Base-by-base conservation (phyloP, 2,329 filamentous ascomycete genomes). In the Calonectria henricotiae region DNA sequence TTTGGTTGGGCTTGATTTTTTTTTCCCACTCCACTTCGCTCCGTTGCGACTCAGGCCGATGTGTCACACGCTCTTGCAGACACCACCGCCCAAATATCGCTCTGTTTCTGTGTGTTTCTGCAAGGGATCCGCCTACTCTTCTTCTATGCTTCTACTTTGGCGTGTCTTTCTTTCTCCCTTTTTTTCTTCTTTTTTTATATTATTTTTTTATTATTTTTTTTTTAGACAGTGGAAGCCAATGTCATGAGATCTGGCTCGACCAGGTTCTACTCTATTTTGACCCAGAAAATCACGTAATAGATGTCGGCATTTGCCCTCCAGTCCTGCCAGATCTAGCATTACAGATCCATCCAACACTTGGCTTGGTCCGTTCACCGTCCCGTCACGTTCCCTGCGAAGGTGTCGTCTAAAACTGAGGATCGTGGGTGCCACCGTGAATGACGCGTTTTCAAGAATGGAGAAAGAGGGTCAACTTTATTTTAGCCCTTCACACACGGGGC, bases 351-450 rank as follows among this genome's bases (percentile, higher is more conserved):
- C 60, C 49, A 15, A 17, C 4, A 20, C 27, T 30, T 30, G 27
- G 27, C 69, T 73, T 68, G 71, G 71, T 46, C 71, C 69, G 69
- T 72, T 64, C 71, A 73, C 71, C 70, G 64, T 72, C 70, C 71
- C 71, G 70, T 70, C 47, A 32, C 47, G 47, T 30, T 51, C 70
- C 70, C 71, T 61, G 46, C 3, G 43, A 46, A 32, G 41, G 58
- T 49, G 65, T 72, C 69, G 69, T 68, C 65, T 72, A 70, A 66
- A 66, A 71, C 68, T 72, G 70, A 44, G 43, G 32, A 60, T 60
- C 44, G 32, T 49, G 60, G 43, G 37, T 12, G 62, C 25, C 35
- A 60, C 51, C 55, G 25, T 51, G 41, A 55, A 46, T 23, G 68
- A 27, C 27, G 60, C 43, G 44, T 46, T 65, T 69, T 62, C 54